phyloP scores from a whole-genome alignment of 768 basidiomycete species.

The Tricholoma furcatifolium region DNA sequence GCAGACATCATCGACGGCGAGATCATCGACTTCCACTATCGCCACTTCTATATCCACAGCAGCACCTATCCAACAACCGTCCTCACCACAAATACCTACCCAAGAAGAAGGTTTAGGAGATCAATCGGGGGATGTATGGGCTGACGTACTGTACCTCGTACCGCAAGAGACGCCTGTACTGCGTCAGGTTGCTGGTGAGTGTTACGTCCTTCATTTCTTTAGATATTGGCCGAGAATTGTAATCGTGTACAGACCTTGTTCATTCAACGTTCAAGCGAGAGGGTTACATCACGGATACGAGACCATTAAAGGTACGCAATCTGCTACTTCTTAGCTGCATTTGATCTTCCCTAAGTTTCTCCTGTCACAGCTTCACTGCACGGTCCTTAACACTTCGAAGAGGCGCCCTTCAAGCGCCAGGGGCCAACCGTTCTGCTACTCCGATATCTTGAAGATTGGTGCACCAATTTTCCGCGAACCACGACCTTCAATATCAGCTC shows the following conservation, averaged over 20 bases:
- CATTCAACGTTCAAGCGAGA: constrained; percentile 35
- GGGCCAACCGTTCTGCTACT: constrained; percentile 18
- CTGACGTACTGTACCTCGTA: constrained; percentile 58
- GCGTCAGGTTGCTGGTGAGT: constrained; percentile 29
- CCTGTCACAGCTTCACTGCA: constrained; percentile 23
- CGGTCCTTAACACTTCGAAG: constrained; percentile 19
- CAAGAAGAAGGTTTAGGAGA: background rate
- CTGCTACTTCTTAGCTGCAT: background rate
- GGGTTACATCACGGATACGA: constrained; percentile 43
- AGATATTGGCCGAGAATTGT: background rate
- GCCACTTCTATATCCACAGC: background rate
- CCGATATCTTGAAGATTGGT: constrained; percentile 13
- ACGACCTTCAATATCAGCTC: background rate
- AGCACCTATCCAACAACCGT: background rate
- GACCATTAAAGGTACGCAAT: constrained; percentile 48
- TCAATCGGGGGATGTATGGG: constrained; percentile 24
- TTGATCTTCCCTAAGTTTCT: constrained; percentile 22
- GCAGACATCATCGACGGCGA: too few relatives aligned
- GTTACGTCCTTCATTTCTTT: background rate
- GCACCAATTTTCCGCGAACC: background rate
- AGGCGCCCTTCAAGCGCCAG: constrained; percentile 11
- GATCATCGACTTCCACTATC: too few relatives aligned
- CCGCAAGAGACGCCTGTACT: constrained; percentile 37
- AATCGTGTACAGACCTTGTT: constrained; percentile 36
- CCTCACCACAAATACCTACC: background rate